Evolutionary conservation across 129 eudicot species (phyloP).

Genomic region (sunflower (Helianthus annuus)): DNA sequence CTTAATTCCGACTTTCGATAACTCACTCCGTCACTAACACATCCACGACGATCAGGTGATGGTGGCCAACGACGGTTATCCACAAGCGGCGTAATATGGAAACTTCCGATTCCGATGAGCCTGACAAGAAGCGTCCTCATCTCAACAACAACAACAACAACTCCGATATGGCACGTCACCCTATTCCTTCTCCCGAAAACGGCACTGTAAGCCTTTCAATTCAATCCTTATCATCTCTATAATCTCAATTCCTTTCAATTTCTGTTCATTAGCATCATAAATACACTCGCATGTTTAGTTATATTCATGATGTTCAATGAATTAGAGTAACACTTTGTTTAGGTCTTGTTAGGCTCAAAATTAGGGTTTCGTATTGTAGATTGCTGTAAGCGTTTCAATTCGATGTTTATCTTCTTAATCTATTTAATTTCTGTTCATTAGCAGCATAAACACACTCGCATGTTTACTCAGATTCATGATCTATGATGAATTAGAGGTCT

Average conservation of each 20-base stretch:
- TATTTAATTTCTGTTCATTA: not conserved
- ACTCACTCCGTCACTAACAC: not conserved
- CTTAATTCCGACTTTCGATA: constrained; percentile 5
- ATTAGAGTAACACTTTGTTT: not conserved
- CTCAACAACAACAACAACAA: constrained; percentile 22
- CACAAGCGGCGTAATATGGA: constrained; percentile 48
- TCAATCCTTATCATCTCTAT: not conserved
- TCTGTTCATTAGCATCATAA: not conserved
- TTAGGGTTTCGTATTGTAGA: constrained; percentile 27
- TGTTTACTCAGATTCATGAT: constrained; percentile 7
- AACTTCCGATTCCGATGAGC: constrained; percentile 56
- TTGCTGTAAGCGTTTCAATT: constrained; percentile 10
- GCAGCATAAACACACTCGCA: not conserved
- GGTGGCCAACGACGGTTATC: constrained; percentile 36
- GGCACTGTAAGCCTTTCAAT: constrained; percentile 41
- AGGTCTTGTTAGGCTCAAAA: not conserved
- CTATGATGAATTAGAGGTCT: constrained; percentile 1
- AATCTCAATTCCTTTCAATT: not conserved
- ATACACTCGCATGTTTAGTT: not conserved
- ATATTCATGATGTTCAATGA: constrained; percentile 6
- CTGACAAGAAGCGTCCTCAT: constrained; percentile 59
- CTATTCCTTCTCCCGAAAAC: constrained; percentile 57
- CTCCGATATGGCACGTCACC: constrained; percentile 70
- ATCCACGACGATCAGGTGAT: constrained; percentile 25
- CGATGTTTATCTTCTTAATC: not conserved